These are phyloP conservation scores for Fagopyrum homotropicum DNA, from an alignment of 148 eudicot species.

Conservation along the genomic window DNA sequence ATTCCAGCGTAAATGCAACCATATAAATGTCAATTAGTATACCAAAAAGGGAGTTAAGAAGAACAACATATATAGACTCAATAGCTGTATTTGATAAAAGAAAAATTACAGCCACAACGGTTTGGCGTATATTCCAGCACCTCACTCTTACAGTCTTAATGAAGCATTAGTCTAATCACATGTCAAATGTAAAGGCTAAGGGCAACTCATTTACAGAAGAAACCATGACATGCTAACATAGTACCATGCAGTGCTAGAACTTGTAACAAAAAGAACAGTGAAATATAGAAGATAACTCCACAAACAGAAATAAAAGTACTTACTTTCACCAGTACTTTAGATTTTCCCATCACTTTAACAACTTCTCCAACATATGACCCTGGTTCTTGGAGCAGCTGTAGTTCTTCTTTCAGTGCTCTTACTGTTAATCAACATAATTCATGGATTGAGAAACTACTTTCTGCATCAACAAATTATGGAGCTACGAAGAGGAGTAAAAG, in stretches of 20 bases:
- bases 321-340: conserved; percentile 41
- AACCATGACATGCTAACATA: neutral
- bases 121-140: too few species aligned
- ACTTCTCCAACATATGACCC: conserved; percentile 67
- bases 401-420: conserved; percentile 42
- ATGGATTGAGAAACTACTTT: neutral
- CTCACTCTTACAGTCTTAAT: neutral
- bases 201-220: neutral
- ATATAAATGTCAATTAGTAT: neutral
- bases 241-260: neutral
- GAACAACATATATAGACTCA: neutral
- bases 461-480: neutral
- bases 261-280: neutral
- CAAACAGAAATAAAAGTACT: neutral
- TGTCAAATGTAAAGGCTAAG: neutral
- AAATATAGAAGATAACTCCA: neutral
- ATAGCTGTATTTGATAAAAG: neutral
- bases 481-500: neutral
- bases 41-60: neutral
- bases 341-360: conserved; percentile 59
- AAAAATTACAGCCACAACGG: neutral
- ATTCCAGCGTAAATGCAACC: neutral
- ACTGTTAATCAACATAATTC: conserved; percentile 17
- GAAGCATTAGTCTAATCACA: neutral
- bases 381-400: conserved; percentile 49